phyloP scores from a whole-genome alignment of 129 eudicot genomes.

The Scalesia atractyloides region DNA sequence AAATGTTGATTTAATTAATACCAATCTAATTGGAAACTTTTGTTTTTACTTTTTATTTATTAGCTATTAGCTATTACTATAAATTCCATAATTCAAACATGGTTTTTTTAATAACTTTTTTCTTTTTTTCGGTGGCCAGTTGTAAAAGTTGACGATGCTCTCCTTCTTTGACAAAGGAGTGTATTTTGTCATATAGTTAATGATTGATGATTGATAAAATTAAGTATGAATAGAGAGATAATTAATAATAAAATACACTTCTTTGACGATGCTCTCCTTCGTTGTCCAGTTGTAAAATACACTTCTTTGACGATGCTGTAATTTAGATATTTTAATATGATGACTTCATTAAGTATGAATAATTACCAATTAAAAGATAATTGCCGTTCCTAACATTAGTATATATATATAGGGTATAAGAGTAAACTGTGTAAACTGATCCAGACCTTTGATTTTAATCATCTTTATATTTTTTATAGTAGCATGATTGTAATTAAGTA shows the following conservation, averaged over 20 bases:
- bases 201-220: not conserved
- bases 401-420: too few species aligned
- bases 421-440: too few species aligned
- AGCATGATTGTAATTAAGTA: too few species aligned
- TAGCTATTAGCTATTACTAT: not conserved
- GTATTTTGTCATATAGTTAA: slow-evolving; percentile 5
- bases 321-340: too few species aligned
- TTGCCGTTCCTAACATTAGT: too few species aligned
- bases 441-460: too few species aligned
- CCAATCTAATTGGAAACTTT: not conserved
- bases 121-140: slow-evolving; percentile 25
- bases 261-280: too few species aligned
- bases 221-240: not conserved
- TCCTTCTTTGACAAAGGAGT: slow-evolving; percentile 24
- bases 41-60: not conserved
- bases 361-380: too few species aligned
- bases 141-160: slow-evolving; percentile 28
- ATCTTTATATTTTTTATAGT: too few species aligned
- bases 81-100: slow-evolving; percentile 20
- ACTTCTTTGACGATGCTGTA: too few species aligned
- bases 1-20: slow-evolving; percentile 2
- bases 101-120: not conserved
- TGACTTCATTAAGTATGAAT: too few species aligned
- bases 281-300: too few species aligned
- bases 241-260: not conserved